These are phyloP conservation scores for Cyclostephanos invisitatus DNA, from an alignment of 108 stramenopile genomes.

Conservation along the genomic window DNA sequence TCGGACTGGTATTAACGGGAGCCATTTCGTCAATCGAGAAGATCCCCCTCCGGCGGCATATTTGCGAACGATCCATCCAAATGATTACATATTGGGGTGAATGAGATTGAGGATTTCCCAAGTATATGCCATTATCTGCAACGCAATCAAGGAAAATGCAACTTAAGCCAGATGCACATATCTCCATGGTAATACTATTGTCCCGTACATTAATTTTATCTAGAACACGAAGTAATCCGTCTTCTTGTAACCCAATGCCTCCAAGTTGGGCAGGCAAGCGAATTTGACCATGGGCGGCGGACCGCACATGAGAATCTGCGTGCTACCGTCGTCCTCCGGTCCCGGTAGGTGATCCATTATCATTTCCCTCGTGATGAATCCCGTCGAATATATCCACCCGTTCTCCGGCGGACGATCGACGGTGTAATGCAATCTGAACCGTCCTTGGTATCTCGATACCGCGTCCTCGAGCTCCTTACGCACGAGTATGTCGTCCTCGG, in stretches of 20 bases:
- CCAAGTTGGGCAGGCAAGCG: slow-evolving; percentile 91
- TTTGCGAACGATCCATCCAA: too few species aligned
- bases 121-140: background rate
- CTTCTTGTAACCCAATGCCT: slow-evolving; percentile 88
- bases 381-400: slow-evolving; percentile 80
- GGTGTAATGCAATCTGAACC: slow-evolving; percentile 91
- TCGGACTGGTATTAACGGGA: slow-evolving; percentile 25
- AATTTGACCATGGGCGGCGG: slow-evolving; percentile 99
- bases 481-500: slow-evolving; percentile 95
- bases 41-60: too few species aligned
- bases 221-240: slow-evolving; percentile 89
- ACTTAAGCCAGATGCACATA: background rate
- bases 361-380: slow-evolving; percentile 96
- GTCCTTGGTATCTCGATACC: slow-evolving; percentile 61
- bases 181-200: too few species aligned
- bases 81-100: too few species aligned
- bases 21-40: background rate
- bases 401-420: slow-evolving; percentile 73
- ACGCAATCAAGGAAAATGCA: background rate
- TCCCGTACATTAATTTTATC: slow-evolving; percentile 3
- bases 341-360: slow-evolving; percentile 69
- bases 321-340: slow-evolving; percentile 48
- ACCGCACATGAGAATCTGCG: slow-evolving; percentile 97
- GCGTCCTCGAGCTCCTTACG: slow-evolving; percentile 86
- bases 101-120: too few species aligned